Percentiles rank a stretch among this genome's conserved stretches.
Conservation (phyloP, 768 basidiomycete genomes). For the Baorangia bicolor region DNA sequence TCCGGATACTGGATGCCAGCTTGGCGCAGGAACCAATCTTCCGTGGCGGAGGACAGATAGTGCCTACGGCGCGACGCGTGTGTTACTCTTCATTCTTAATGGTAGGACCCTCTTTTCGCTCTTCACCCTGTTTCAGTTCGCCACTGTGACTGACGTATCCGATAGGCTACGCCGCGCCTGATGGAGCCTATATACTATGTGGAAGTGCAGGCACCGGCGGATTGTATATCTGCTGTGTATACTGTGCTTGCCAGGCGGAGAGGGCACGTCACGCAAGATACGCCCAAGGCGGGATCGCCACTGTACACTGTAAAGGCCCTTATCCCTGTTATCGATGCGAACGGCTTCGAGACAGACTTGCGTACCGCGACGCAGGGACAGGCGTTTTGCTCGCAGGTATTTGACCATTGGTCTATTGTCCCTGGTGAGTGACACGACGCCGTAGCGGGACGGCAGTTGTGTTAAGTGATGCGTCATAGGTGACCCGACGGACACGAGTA, state of each 20-base stretch:
- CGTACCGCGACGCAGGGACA: conserved; percentile 98
- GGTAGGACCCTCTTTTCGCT: conserved; percentile 49
- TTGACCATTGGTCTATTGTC: conserved; percentile 99
- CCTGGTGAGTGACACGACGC: conserved; percentile 60
- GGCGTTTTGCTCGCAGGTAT: conserved; percentile 96
- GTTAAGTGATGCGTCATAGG: conserved; percentile 43
- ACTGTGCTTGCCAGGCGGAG: conserved; percentile 97
- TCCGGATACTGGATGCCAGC: conserved; percentile 90
- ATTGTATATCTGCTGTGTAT: conserved; percentile 98
- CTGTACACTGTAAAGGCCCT: conserved; percentile 97
- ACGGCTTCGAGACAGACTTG: conserved; percentile 98
- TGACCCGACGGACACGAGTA: conserved; percentile 96
- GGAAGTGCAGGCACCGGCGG: conserved; percentile 98
- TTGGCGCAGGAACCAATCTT: conserved; percentile 96
- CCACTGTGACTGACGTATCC: not conserved
- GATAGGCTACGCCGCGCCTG: conserved; percentile 86
- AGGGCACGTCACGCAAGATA: conserved; percentile 99
- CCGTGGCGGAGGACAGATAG: conserved; percentile 97
- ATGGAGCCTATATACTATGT: conserved; percentile 99
- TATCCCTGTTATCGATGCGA: conserved; percentile 97
- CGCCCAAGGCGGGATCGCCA: conserved; percentile 96
- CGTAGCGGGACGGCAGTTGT: not conserved
- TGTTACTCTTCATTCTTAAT: conserved; percentile 99
- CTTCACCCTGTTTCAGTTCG: not conserved
- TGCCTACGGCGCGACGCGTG: conserved; percentile 96